These are phyloP conservation scores for Fraxinus anomala DNA, from an alignment of 257 asterid species.

Conservation along the genomic window DNA sequence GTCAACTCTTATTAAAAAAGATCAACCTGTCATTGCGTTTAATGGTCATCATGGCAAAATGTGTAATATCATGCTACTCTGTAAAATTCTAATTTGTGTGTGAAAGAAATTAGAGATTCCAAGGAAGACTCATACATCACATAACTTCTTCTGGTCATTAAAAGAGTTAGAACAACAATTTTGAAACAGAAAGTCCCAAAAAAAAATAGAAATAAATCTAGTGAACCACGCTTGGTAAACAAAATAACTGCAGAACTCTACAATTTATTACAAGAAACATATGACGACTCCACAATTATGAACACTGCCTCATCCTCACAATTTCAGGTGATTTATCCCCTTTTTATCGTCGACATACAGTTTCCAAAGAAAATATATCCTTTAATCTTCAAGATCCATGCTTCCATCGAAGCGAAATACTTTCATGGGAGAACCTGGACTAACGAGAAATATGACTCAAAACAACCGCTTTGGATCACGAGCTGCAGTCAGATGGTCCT, in stretches of 20 bases:
- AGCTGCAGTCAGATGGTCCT: conserved; percentile 93
- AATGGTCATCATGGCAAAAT: background rate
- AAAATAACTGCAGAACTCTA: conserved; percentile 17
- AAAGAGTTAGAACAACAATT: background rate
- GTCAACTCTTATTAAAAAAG: too few species aligned
- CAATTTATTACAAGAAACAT: conserved; percentile 17
- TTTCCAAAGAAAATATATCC: background rate
- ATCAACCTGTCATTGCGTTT: too few species aligned
- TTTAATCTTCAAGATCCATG: conserved; percentile 15
- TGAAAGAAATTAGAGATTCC: background rate
- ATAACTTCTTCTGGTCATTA: background rate
- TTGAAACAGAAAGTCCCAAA: background rate
- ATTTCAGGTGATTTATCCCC: conserved; percentile 16
- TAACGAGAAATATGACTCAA: conserved; percentile 35
- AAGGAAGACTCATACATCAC: background rate
- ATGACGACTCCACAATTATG: conserved; percentile 36
- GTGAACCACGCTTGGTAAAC: background rate
- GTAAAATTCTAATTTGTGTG: background rate
- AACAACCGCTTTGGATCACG: conserved; percentile 68
- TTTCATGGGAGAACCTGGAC: conserved; percentile 17
- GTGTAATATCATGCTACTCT: background rate
- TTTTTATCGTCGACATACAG: conserved; percentile 3
- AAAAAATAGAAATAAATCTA: background rate
- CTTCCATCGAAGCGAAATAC: conserved; percentile 12
- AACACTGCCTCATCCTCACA: conserved; percentile 7